Conservation (phyloP, 805 yeast genomes). For the Candida gorgasii region DNA sequence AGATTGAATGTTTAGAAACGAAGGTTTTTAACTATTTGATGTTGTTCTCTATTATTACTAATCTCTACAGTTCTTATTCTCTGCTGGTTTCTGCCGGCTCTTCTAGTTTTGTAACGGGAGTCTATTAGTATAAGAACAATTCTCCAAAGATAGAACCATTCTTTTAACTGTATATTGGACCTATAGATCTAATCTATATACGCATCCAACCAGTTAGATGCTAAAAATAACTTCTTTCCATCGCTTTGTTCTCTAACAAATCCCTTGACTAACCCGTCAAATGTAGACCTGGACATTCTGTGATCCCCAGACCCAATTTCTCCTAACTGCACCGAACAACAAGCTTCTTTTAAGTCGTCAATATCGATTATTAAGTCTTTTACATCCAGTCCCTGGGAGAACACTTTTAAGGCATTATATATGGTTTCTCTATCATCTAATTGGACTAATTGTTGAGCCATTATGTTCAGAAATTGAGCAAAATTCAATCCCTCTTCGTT, state of each 20-base stretch:
- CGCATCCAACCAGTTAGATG: slow-evolving; percentile 61
- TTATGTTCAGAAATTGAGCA: slow-evolving; percentile 61
- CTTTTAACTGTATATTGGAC: too few species aligned
- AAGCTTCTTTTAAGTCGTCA: slow-evolving; percentile 48
- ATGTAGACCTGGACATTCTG: slow-evolving; percentile 41
- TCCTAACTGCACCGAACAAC: slow-evolving; percentile 47
- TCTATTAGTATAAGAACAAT: too few species aligned
- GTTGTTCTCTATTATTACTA: too few species aligned
- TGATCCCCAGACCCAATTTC: slow-evolving; percentile 49
- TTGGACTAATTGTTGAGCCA: slow-evolving; percentile 55
- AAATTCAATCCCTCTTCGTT: slow-evolving; percentile 50
- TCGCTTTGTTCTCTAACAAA: slow-evolving; percentile 59
- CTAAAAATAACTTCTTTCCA: slow-evolving; percentile 60
- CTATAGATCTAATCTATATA: slow-evolving; percentile 34
- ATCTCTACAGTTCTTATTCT: too few species aligned
- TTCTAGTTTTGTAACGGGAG: too few species aligned
- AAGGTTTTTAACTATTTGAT: too few species aligned
- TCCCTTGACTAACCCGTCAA: slow-evolving; percentile 52
- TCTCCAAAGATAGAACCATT: too few species aligned
- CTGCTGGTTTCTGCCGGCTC: too few species aligned
- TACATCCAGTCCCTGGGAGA: slow-evolving; percentile 32
- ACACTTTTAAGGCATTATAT: slow-evolving; percentile 57
- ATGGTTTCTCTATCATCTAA: slow-evolving; percentile 55
- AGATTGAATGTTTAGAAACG: too few species aligned
- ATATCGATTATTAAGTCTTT: slow-evolving; percentile 47